Percentiles rank a stretch among this genome's conserved stretches.
Conservation (phyloP, 768 basidiomycete genomes). For the Crassisporium funariophilum region DNA sequence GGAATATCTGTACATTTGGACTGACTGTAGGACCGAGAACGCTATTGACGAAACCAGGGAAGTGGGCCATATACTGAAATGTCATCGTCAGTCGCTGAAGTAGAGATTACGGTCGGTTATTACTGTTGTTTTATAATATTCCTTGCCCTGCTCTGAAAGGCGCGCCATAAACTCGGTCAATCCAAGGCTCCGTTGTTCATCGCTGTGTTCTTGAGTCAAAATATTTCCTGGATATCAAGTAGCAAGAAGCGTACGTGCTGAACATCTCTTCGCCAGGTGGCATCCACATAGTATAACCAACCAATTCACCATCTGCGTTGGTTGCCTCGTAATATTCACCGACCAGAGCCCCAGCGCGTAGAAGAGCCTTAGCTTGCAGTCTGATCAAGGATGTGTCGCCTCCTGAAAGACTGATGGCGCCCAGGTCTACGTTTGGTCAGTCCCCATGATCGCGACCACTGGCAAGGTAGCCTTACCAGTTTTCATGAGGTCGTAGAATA, state of each 20-base stretch:
- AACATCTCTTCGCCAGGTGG: conserved; percentile 34
- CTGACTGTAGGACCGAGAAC: conserved; percentile 23
- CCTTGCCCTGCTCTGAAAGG: conserved; percentile 23
- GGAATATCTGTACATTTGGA: background rate
- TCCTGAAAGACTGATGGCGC: conserved; percentile 28
- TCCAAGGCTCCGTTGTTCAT: conserved; percentile 28
- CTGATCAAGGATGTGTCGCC: conserved; percentile 25
- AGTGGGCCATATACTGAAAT: conserved; percentile 21
- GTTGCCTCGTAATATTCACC: conserved; percentile 33
- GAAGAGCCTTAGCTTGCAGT: conserved; percentile 23
- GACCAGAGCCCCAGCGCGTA: conserved; percentile 24
- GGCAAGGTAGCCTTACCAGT: conserved; percentile 14
- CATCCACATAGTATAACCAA: conserved; percentile 34
- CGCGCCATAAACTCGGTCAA: conserved; percentile 26
- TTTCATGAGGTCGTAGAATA: conserved; percentile 26
- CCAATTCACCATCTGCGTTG: conserved; percentile 20
- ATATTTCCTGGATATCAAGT: background rate
- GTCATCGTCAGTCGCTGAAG: background rate
- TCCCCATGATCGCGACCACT: background rate
- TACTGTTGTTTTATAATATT: conserved; percentile 26
- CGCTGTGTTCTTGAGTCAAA: conserved; percentile 12
- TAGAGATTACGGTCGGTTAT: background rate
- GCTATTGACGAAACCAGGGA: conserved; percentile 22
- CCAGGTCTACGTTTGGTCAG: conserved; percentile 18
- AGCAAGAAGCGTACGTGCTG: conserved; percentile 27